A percentile compares a stretch with the other conserved stretches of the same genome.
phyloP scores from a whole-genome alignment of 495 filamentous ascomycete species.

The Penicillium roqueforti region DNA sequence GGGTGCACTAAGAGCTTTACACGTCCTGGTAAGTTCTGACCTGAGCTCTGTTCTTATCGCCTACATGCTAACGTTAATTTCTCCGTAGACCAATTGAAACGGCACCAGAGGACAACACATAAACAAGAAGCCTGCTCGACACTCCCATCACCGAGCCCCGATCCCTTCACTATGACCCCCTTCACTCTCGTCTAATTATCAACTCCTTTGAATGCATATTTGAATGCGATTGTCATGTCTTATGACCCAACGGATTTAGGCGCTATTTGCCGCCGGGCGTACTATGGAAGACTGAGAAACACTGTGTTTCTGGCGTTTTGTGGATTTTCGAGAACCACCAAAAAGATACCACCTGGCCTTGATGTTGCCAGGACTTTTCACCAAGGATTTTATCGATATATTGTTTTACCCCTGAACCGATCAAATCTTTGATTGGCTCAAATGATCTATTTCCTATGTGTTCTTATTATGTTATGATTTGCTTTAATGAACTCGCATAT shows the following conservation, averaged over 20 bases:
- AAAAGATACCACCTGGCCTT: slow-evolving; percentile 8
- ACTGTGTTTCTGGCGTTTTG: neutral
- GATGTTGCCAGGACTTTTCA: neutral
- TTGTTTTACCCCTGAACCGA: neutral
- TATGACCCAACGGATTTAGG: slow-evolving; percentile 6
- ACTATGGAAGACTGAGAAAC: neutral
- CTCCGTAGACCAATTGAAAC: slow-evolving; percentile 43
- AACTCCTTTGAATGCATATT: neutral
- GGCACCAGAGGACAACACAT: slow-evolving; percentile 43
- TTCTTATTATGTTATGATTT: neutral
- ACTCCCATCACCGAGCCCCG: slow-evolving; percentile 25
- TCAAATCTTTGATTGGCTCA: neutral
- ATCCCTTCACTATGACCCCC: slow-evolving; percentile 26
- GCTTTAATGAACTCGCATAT: neutral
- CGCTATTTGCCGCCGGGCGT: slow-evolving; percentile 9
- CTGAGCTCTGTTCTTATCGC: neutral
- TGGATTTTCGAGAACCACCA: neutral
- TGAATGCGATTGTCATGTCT: slow-evolving; percentile 12
- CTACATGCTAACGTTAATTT: slow-evolving; percentile 2
- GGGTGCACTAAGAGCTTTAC: slow-evolving; percentile 48
- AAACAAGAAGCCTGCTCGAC: slow-evolving; percentile 27
- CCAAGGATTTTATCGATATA: neutral
- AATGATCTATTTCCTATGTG: neutral
- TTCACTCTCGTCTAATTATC: slow-evolving; percentile 23
- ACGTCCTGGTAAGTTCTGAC: slow-evolving; percentile 36